Evolutionary conservation across 768 basidiomycete species (phyloP), one percentile per base, ranked within the genome.

Genomic region (Sporobolomyces phaffii): DNA sequence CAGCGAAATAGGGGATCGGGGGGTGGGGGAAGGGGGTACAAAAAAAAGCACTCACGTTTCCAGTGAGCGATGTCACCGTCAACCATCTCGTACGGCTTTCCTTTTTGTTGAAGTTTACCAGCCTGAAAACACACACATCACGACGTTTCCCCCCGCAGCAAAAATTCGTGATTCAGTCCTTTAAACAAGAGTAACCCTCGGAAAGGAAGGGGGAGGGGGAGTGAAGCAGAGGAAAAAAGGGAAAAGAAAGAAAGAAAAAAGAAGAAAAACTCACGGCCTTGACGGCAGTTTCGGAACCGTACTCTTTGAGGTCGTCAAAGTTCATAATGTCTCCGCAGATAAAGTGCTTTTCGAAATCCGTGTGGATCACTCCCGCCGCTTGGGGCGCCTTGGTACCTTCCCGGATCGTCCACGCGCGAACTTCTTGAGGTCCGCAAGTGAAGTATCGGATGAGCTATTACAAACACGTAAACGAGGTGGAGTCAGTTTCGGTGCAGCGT

Each of bases 351-450:
- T 97, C 91, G 76, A 98, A 97, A 79, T 97, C 93, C 57, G 90
- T 87, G 82, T 98, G 94, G 76, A 98, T 98, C 71, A 98, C 91
- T 78, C 96, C 96, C 43, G 96, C 96, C 11, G 96, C 96, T 77
- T 91, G 89, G 4, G 94, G 96, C 1, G 96, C 94, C 77, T 92
- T 96, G 31, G 87, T 93, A 26, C 91, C 92, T 64, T 85, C 86
- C 64, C 93, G 83, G 76, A 99, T 91, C 1, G 93, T 98, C 96
- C 96, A 99, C 11, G 94, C 94, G 59, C 96, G 88, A 13, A 97
- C 92, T 80, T 97, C 94, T 72, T 89, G 88, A 4, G 93, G 93
- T 15, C 96, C 96, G 75, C 90, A 93, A 22, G 96, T 99, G 80
- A 96, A 96, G 81, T 96, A 96, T 20, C 90, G 88, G 74, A 93